These are phyloP conservation scores for Starmerella potacharoeniae DNA, from an alignment of 805 yeast species.

Conservation along the genomic window DNA sequence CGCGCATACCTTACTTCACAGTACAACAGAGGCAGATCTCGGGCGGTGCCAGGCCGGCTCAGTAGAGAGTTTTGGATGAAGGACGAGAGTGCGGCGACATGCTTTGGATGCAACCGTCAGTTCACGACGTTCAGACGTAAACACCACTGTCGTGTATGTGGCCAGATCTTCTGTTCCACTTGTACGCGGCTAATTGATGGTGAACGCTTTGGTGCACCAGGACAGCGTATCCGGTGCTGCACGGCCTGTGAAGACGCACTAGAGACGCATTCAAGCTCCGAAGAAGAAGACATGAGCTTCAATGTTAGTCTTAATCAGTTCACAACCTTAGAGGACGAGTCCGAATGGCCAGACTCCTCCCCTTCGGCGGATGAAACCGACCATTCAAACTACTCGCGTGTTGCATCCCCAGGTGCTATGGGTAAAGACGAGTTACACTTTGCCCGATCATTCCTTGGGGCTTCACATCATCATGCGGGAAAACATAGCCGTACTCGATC, in stretches of 20 bases:
- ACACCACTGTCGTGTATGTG: constrained; percentile 93
- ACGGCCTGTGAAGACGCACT: constrained; percentile 20
- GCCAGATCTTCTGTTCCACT: constrained; percentile 80
- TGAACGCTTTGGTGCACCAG: constrained; percentile 42
- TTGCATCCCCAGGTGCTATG: background rate
- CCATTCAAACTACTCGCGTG: background rate
- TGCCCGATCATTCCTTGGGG: constrained; percentile 7
- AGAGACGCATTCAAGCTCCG: constrained; percentile 14
- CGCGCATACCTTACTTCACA: constrained; percentile 23
- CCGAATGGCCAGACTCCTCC: constrained; percentile 3
- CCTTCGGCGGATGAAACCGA: background rate
- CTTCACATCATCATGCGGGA: constrained; percentile 1
- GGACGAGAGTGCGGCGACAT: constrained; percentile 81
- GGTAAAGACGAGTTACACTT: constrained; percentile 1
- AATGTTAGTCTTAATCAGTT: constrained; percentile 3
- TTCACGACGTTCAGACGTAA: constrained; percentile 71
- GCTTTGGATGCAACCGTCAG: constrained; percentile 67
- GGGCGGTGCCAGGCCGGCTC: constrained; percentile 27
- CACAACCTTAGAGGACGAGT: background rate
- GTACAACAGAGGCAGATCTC: constrained; percentile 18
- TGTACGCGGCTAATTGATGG: constrained; percentile 70
- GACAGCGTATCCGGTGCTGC: constrained; percentile 34
- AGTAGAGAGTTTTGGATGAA: constrained; percentile 90
- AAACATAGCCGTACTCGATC: background rate
- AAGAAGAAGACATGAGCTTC: constrained; percentile 33